Evolutionary conservation across 2,329 filamentous ascomycete genomes (phyloP), one percentile per base, ranked within the genome.

Genomic region (Monosporascus cannonballus): DNA sequence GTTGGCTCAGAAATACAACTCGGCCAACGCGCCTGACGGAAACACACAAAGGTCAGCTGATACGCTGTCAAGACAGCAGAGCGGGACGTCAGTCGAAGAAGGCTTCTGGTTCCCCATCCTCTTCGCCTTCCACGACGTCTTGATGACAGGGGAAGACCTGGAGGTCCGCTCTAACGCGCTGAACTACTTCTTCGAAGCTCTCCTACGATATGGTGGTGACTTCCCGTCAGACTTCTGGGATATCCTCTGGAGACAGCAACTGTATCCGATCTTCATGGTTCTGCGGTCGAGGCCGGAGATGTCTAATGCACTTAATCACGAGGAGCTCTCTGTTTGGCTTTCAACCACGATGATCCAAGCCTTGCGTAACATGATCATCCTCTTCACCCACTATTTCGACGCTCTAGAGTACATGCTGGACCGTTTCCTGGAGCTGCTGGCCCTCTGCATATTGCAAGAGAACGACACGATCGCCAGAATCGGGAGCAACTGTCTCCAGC

Each of bases 331-430:
- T 0, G 94, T 99, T 2, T 99, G 94, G 94, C 79, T 99, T 24
- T 97, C 94, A 1, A 99, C 94, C 0, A 99, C 94, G 8, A 96
- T 99, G 90, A 99, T 99, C 41, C 94, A 99, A 69, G 94, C 94
- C 2, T 76, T 99, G 51, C 86, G 94, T 54, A 96, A 97, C 72
- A 96, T 99, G 89, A 97, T 99, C 63, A 93, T 90, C 1, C 81
- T 99, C 24, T 99, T 99, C 70, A 99, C 95, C 0, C 95, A 99
- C 71, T 99, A 97, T 71, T 99, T 99, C 59, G 90, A 95, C 54
- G 86, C 91, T 0, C 76, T 99, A 9, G 91, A 97, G 72, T 96
- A 96, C 67, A 99, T 99, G 94, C 81, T 99, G 18, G 91, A 96
- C 69, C 82, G 94, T n/a, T 97, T 99, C 69, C 74, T 99, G 38